Conservation (phyloP, 495 filamentous ascomycete species). For the Penicillium maclennaniae region DNA sequence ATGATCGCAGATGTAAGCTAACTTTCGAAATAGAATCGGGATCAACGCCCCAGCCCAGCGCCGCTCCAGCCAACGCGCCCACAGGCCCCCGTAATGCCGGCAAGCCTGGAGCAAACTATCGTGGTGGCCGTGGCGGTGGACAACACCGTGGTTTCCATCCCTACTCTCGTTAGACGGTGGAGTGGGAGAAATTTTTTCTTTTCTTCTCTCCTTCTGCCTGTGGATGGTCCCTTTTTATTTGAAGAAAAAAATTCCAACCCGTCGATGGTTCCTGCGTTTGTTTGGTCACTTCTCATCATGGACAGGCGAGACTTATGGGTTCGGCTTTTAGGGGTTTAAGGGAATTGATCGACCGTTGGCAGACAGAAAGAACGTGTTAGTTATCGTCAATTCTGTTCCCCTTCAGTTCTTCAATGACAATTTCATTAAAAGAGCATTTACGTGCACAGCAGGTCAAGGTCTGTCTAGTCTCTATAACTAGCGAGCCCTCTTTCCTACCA, state of each 20-base stretch:
- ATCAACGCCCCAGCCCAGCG: constrained; percentile 53
- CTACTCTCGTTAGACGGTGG: constrained; percentile 50
- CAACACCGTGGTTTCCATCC: constrained; percentile 72
- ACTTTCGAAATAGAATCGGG: constrained; percentile 20
- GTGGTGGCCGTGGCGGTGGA: constrained; percentile 73
- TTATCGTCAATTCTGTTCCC: background rate
- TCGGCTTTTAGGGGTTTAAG: constrained; percentile 2
- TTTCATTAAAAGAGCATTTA: background rate
- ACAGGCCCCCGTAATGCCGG: constrained; percentile 96
- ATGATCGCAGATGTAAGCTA: constrained; percentile 5
- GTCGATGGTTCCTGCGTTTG: background rate
- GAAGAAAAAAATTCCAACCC: background rate
- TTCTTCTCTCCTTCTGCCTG: background rate
- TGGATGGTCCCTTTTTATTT: background rate
- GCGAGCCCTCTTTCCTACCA: no score
- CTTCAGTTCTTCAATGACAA: constrained; percentile 4
- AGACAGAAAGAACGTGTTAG: constrained; percentile 1
- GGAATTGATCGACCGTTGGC: constrained; percentile 1
- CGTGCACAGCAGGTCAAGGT: background rate
- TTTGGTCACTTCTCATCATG: background rate
- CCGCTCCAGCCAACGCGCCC: constrained; percentile 88
- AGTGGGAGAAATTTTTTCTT: background rate
- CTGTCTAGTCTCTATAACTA: no score
- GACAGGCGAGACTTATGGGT: background rate
- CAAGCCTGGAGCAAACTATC: constrained; percentile 89